phyloP scores from a whole-genome alignment of 345 rosid species.

The Excoecaria agallocha region DNA sequence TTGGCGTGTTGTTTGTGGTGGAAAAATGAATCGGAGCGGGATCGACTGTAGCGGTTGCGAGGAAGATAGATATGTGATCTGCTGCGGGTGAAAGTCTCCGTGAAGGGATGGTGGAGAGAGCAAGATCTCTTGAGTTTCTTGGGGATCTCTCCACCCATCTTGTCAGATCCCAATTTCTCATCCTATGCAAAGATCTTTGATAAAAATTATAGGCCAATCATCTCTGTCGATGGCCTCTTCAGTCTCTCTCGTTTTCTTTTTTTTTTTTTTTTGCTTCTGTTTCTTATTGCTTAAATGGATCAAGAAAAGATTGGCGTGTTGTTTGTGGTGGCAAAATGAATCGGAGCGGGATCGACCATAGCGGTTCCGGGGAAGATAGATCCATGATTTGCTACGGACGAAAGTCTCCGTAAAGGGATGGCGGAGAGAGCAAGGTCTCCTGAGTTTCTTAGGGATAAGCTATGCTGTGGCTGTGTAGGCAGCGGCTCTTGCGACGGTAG shows the following conservation, averaged over 20 bases:
- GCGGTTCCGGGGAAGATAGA: constrained; percentile 28
- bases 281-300: background rate
- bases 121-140: constrained; percentile 7
- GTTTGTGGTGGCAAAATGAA: constrained; percentile 7
- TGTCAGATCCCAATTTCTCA: too few species aligned
- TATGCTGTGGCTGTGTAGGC: background rate
- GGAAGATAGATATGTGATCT: constrained; percentile 35
- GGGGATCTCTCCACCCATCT: too few species aligned
- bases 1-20: background rate
- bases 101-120: background rate
- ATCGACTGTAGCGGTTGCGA: constrained; percentile 27
- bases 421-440: background rate
- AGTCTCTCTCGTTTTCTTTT: constrained; percentile 11
- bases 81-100: constrained; percentile 25
- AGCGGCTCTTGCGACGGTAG: too few species aligned
- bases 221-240: constrained; percentile 1
- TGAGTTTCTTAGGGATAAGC: constrained; percentile 7
- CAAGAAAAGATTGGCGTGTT: background rate
- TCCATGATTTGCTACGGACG: constrained; percentile 35
- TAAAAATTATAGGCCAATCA: constrained; percentile 23
- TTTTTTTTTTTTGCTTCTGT: background rate
- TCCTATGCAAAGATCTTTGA: constrained; percentile 64
- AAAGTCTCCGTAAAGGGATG: constrained; percentile 5
- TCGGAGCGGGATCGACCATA: constrained; percentile 26
- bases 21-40: constrained; percentile 16